phyloP scores from a whole-genome alignment of 2,329 filamentous ascomycete genomes.

The Talaromyces rugulosus region DNA sequence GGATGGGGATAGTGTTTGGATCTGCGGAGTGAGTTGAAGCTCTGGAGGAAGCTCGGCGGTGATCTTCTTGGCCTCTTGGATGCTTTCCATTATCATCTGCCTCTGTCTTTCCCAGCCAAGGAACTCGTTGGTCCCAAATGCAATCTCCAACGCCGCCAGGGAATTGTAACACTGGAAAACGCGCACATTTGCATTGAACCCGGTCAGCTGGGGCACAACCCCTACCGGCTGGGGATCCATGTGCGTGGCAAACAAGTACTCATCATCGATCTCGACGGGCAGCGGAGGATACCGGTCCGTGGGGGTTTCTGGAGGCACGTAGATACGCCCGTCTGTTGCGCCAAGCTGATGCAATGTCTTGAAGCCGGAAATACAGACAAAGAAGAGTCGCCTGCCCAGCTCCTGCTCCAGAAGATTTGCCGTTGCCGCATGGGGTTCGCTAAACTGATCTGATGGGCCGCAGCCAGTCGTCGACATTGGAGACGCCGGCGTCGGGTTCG shows the following conservation, averaged over 20 bases:
- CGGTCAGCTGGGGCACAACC: slow-evolving; percentile 66
- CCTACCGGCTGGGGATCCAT: slow-evolving; percentile 67
- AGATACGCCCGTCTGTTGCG: slow-evolving; percentile 64
- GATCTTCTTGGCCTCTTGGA: slow-evolving; percentile 66
- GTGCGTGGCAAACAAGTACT: slow-evolving; percentile 68
- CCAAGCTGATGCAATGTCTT: slow-evolving; percentile 77
- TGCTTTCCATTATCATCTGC: slow-evolving; percentile 64
- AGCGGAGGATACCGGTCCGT: slow-evolving; percentile 73
- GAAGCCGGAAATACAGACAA: slow-evolving; percentile 72
- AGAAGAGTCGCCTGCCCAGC: slow-evolving; percentile 64
- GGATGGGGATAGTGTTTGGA: slow-evolving; percentile 31
- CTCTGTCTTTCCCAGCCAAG: slow-evolving; percentile 76
- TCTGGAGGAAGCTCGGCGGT: slow-evolving; percentile 65
- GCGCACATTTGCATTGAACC: slow-evolving; percentile 74
- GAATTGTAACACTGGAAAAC: slow-evolving; percentile 78
- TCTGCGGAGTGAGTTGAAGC: slow-evolving; percentile 51
- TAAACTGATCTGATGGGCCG: slow-evolving; percentile 13
- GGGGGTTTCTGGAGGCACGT: slow-evolving; percentile 71
- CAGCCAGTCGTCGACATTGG: slow-evolving; percentile 11
- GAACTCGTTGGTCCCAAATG: slow-evolving; percentile 72
- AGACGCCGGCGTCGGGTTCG: slow-evolving; percentile 14
- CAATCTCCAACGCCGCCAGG: slow-evolving; percentile 73
- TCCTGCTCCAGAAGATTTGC: slow-evolving; percentile 40
- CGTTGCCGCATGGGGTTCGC: slow-evolving; percentile 17
- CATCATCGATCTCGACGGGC: slow-evolving; percentile 78